Conservation (phyloP, 2,329 filamentous ascomycete species). For the Curvularia hawaiiensis region DNA sequence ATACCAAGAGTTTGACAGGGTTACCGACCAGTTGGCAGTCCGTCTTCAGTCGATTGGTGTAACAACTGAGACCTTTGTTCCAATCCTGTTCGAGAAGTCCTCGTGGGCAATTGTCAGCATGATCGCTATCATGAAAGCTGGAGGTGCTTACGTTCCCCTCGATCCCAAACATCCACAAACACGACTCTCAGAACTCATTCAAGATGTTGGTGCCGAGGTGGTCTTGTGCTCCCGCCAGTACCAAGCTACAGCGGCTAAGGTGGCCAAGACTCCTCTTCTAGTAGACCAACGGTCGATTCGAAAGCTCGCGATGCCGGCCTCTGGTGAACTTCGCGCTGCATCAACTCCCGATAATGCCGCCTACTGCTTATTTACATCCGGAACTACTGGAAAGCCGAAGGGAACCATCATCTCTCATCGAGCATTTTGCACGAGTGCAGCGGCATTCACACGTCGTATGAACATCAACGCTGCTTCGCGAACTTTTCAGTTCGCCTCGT, state of each 20-base stretch:
- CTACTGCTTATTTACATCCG: constrained; percentile 64
- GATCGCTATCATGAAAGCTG: constrained; percentile 47
- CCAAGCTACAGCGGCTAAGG: constrained; percentile 27
- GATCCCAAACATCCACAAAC: constrained; percentile 46
- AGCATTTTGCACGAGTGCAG: constrained; percentile 58
- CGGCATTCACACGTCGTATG: constrained; percentile 34
- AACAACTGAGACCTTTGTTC: constrained; percentile 39
- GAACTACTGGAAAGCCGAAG: constrained; percentile 55
- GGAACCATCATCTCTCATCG: constrained; percentile 68
- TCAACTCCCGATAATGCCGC: constrained; percentile 55
- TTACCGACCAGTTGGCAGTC: constrained; percentile 34
- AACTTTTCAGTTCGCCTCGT: constrained; percentile 57
- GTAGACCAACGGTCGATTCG: constrained; percentile 51
- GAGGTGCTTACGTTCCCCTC: constrained; percentile 45
- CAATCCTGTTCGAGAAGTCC: constrained; percentile 46
- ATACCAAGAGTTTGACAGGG: constrained; percentile 41
- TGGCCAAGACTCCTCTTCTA: constrained; percentile 29
- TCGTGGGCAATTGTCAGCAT: constrained; percentile 40
- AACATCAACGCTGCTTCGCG: constrained; percentile 60
- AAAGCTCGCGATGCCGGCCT: constrained; percentile 35
- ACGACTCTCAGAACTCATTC: constrained; percentile 45
- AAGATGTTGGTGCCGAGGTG: constrained; percentile 36
- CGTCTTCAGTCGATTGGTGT: constrained; percentile 36
- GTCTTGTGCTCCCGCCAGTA: constrained; percentile 36
- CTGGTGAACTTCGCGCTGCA: constrained; percentile 47